Evolutionary conservation across 1,139 yeast genomes (phyloP).

Genomic region (Komagataea norvegica): DNA sequence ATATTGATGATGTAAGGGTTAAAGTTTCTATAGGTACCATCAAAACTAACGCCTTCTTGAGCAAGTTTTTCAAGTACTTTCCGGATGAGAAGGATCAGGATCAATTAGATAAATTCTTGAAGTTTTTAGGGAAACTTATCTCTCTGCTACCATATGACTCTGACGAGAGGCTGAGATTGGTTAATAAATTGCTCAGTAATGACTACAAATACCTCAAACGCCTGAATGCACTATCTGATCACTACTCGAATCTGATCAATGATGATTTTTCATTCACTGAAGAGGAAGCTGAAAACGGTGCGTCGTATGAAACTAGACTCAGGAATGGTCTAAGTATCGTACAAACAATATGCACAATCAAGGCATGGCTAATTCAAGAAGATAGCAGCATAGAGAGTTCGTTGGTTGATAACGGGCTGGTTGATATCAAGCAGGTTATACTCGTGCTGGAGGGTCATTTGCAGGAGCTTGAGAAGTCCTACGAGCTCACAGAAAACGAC

Average conservation of each 20-base stretch:
- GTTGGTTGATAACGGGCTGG: not conserved
- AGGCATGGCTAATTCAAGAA: slow-evolving; percentile 13
- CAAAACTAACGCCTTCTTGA: slow-evolving; percentile 7
- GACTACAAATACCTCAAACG: slow-evolving; percentile 6
- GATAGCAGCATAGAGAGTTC: slow-evolving; percentile 8
- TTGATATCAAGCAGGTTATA: slow-evolving; percentile 1
- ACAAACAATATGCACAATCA: slow-evolving; percentile 10
- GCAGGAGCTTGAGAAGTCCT: slow-evolving; percentile 1
- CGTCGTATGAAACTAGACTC: slow-evolving; percentile 1
- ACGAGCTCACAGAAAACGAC: not conserved
- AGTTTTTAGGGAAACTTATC: slow-evolving; percentile 7
- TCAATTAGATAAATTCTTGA: slow-evolving; percentile 4
- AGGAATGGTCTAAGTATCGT: slow-evolving; percentile 9
- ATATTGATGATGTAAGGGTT: slow-evolving; percentile 5
- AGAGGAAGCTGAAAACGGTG: slow-evolving; percentile 2
- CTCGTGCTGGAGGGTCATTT: not conserved
- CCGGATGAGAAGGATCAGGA: slow-evolving; percentile 5
- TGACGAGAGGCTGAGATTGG: slow-evolving; percentile 12
- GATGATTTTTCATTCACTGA: slow-evolving; percentile 7
- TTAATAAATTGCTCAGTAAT: slow-evolving; percentile 9
- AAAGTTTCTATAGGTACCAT: slow-evolving; percentile 6
- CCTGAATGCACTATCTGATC: slow-evolving; percentile 3
- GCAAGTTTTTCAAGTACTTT: slow-evolving; percentile 7
- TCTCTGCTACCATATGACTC: slow-evolving; percentile 12
- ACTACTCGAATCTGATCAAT: not conserved